A percentile compares a stretch with the other conserved stretches of the same genome.
phyloP scores from a whole-genome alignment of 2,329 filamentous ascomycete species.

The Fusarium sp. region DNA sequence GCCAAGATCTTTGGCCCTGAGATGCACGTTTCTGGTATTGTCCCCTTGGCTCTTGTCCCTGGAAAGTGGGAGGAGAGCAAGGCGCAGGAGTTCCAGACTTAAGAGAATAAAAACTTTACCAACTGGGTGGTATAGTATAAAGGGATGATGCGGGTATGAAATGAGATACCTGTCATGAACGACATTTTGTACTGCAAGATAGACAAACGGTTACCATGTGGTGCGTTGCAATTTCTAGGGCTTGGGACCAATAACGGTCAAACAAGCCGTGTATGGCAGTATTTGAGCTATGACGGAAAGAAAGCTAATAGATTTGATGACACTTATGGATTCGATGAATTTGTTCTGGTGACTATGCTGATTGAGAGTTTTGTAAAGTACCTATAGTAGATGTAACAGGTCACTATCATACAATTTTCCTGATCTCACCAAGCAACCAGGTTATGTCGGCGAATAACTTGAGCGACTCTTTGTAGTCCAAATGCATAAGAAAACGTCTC shows the following conservation, averaged over 20 bases:
- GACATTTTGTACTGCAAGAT: constrained; percentile 52
- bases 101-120: constrained; percentile 44
- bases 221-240: constrained; percentile 42
- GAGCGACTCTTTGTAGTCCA: too few relatives aligned
- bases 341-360: not conserved
- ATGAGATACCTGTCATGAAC: constrained; percentile 41
- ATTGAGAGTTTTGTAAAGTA: not conserved
- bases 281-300: constrained; percentile 47
- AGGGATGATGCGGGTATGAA: constrained; percentile 40
- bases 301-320: constrained; percentile 48
- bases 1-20: constrained; percentile 75
- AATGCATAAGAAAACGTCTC: too few relatives aligned
- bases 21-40: constrained; percentile 98
- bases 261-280: constrained; percentile 46
- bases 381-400: not conserved
- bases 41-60: constrained; percentile 84
- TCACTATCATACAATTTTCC: too few relatives aligned
- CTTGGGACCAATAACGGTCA: constrained; percentile 37
- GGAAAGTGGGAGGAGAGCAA: constrained; percentile 72
- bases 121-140: constrained; percentile 18
- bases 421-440: too few relatives aligned
- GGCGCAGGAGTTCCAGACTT: constrained; percentile 70
- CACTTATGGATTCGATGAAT: constrained; percentile 26
- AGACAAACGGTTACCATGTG: constrained; percentile 46
- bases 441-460: too few relatives aligned